Base-by-base conservation (phyloP, 2,329 filamentous ascomycete genomes). In the Alternaria brassicae region DNA sequence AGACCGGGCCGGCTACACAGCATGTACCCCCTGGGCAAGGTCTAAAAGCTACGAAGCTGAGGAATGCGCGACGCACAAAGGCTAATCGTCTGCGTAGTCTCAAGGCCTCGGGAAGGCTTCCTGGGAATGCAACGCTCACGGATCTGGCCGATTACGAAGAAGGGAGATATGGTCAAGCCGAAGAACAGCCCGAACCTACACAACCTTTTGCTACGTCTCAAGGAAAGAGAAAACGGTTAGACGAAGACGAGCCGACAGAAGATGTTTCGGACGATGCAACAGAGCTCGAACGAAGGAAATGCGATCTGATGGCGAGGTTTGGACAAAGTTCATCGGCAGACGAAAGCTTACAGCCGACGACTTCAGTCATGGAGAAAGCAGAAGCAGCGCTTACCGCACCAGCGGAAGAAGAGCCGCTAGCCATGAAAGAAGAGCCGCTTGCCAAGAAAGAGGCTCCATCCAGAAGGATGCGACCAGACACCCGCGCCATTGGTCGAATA, bases 51-150 rank as follows among this genome's bases (percentile, higher is more conserved):
- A 90, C 88, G 0, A 82, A 82, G 50, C 77, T 77, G 23, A 83
- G 86, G 60, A 90, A 90, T 63, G 69, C 77, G 28, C 81, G 88
- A 37, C 81, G 81, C 39, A 83, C 82, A 56, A 75, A 83, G 52
- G 75, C 79, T 37, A 82, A 82, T 56, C 78, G 79, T 56, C 76
- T 89, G 10, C 75, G 77, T 4, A 79, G 81, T 56, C 77, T 89
- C 7, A 86, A 88, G 66, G 72, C 80, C 17, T 73, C 81, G n/a
- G 86, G 85, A 1, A 70, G 83, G 12, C 74, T 90, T 8, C 81
- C 81, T 19, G 63, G 76, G 25, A 73, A 81, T 56, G 86, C 86
- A 6, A 83, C 81, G 49, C 79, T 85, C 40, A 71, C 75, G 10
- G 83, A 86, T 55, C 73, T 88, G 42, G 60, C 53, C 83, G 61